Evolutionary conservation across 768 basidiomycete genomes (phyloP).

Genomic region (Amanita phalloides): DNA sequence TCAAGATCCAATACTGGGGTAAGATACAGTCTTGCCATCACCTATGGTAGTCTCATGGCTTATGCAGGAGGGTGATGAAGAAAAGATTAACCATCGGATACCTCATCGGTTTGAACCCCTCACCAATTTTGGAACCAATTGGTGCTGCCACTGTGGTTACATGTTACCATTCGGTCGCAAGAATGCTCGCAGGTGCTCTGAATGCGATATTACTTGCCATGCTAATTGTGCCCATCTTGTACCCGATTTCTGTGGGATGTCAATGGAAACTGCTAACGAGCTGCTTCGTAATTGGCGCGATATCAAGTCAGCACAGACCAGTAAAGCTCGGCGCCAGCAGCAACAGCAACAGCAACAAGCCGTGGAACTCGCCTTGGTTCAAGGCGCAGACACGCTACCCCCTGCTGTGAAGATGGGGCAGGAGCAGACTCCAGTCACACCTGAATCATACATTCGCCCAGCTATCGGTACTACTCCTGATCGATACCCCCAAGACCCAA

Average conservation of each 20-base stretch:
- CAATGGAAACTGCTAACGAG: conserved; percentile 97
- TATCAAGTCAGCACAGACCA: conserved; percentile 52
- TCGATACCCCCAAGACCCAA: conserved; percentile 31
- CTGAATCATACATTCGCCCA: conserved; percentile 29
- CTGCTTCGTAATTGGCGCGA: conserved; percentile 84
- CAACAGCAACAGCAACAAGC: conserved; percentile 11
- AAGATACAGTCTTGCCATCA: conserved; percentile 20
- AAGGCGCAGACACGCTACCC: conserved; percentile 9
- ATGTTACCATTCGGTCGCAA: conserved; percentile 96
- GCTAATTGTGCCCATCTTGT: conserved; percentile 96
- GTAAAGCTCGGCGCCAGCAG: conserved; percentile 24
- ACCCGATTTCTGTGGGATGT: conserved; percentile 99
- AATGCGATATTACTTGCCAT: conserved; percentile 95
- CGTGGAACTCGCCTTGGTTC: conserved; percentile 1
- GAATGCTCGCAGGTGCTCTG: conserved; percentile 91
- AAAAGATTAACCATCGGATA: conserved; percentile 98
- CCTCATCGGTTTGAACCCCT: conserved; percentile 96
- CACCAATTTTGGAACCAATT: conserved; percentile 95
- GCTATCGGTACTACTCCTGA: conserved; percentile 23
- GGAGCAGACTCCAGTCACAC: conserved; percentile 22
- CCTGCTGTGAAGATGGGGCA: conserved; percentile 24
- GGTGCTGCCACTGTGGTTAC: conserved; percentile 99
- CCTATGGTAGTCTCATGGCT: neutral
- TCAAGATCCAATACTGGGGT: conserved; percentile 94
- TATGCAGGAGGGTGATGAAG: conserved; percentile 83